phyloP scores from a whole-genome alignment of 176 grass and related monocot species.

The Zizania latifolia region DNA sequence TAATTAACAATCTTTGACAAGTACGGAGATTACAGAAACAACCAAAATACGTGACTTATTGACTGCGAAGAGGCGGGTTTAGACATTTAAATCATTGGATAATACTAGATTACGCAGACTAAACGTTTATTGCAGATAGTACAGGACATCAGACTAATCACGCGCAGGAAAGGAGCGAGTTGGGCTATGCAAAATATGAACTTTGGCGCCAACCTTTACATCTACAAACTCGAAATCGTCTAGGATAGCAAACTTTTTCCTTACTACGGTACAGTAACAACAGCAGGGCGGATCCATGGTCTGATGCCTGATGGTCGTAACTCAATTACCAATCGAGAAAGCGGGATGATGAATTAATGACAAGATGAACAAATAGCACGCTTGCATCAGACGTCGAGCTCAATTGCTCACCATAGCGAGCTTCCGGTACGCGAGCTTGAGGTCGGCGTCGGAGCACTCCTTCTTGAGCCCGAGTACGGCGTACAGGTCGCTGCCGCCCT shows the following conservation, averaged over 20 bases:
- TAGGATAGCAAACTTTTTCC: background rate
- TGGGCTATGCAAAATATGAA: background rate
- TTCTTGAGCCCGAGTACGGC: constrained; percentile 71
- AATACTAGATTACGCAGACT: background rate
- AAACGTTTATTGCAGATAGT: background rate
- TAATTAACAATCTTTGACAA: background rate
- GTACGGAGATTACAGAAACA: background rate
- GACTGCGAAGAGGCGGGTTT: background rate
- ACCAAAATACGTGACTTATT: background rate
- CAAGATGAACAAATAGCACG: background rate
- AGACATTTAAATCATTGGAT: background rate
- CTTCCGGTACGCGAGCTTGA: constrained; percentile 75
- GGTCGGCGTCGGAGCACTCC: constrained; percentile 77
- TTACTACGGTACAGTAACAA: background rate
- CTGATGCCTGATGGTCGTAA: too few species aligned
- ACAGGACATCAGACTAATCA: background rate
- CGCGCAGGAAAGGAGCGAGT: background rate
- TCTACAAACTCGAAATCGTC: background rate
- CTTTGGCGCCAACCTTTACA: constrained; percentile 25
- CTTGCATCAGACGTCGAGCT: background rate
- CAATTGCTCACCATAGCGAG: constrained; percentile 70
- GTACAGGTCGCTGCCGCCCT: constrained; percentile 52
- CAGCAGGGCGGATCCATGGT: background rate
- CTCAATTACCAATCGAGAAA: background rate
- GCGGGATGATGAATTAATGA: background rate